These are phyloP conservation scores for Pyrus communis DNA, from an alignment of 306 rosid species.

Conservation along the genomic window DNA sequence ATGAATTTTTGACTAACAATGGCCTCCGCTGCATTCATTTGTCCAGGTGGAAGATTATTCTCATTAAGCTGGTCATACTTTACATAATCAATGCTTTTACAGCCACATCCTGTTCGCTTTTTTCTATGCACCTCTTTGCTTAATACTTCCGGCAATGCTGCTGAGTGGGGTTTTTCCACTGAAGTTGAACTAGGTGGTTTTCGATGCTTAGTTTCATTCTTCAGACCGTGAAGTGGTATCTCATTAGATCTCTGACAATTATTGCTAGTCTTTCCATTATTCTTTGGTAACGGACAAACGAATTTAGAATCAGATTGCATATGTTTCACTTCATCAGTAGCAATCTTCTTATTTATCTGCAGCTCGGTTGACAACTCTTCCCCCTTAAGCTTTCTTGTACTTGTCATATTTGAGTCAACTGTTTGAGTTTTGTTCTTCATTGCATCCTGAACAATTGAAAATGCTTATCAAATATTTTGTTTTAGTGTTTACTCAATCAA, in stretches of 20 bases:
- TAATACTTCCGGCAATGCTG: slow-evolving; percentile 16
- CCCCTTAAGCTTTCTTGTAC: slow-evolving; percentile 5
- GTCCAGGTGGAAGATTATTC: slow-evolving; percentile 10
- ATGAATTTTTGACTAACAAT: slow-evolving; percentile 35
- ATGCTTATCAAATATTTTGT: background rate
- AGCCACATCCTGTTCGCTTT: slow-evolving; percentile 34
- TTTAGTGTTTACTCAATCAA: background rate
- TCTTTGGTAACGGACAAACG: slow-evolving; percentile 6
- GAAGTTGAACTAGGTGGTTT: slow-evolving; percentile 12
- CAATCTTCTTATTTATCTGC: background rate
- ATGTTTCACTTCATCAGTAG: background rate
- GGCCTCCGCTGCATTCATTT: slow-evolving; percentile 38
- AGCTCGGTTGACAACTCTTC: slow-evolving; percentile 10
- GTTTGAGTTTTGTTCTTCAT: background rate
- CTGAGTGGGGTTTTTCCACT: slow-evolving; percentile 11
- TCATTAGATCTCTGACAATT: slow-evolving; percentile 12
- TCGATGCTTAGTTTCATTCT: background rate
- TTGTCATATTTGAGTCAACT: slow-evolving; percentile 5
- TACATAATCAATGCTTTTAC: slow-evolving; percentile 34
- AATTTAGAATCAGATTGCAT: slow-evolving; percentile 5
- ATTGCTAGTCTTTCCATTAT: slow-evolving; percentile 11
- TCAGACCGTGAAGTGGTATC: background rate
- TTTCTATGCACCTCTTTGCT: slow-evolving; percentile 28
- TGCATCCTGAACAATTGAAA: slow-evolving; percentile 16
- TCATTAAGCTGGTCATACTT: slow-evolving; percentile 25